Base-by-base conservation (phyloP, 2,329 filamentous ascomycete genomes). In the Ophiostoma sp. region DNA sequence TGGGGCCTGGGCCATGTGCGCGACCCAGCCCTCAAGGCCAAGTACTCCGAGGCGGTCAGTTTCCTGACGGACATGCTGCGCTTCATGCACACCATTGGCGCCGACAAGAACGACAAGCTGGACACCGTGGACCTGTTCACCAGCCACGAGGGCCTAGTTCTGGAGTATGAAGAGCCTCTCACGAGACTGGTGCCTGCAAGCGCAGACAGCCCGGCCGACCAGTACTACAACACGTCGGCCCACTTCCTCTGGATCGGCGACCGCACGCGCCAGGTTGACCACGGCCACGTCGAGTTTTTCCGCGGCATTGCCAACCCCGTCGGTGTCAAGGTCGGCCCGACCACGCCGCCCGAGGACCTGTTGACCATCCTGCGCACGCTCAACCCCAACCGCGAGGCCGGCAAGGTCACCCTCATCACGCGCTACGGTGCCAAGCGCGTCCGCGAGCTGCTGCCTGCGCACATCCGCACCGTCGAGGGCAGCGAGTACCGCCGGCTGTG, bases 241-340 rank as follows among this genome's bases (percentile, higher is more conserved):
- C 95, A 99, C 79, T 98, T 99, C 83, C 86, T 99, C 78, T 99
- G 95, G 95, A 96, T 99, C 76, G 95, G 95, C 69, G 95, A 99
- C 80, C 91, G 95, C 74, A 99, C 95, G 1, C 88, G 95, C 66
- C 94, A 98, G 80, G 87, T 97, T 65, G 91, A 95, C 77, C 92
- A 94, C 75, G 94, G 91, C 0, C 95, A 99, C 79, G 91, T 99
- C 73, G 95, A 99, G 81, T 99, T 96, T 84, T 96, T 98, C 86
- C 90, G 95, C 65, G 95, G 95, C 71, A 90, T 99, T 74, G 90
- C 92, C 76, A 99, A 99, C 81, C 95, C 95, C 0, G 92, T 99
- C 75, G 95, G 95, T 72, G 90, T 99, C 80, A 99, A 99, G 80
- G 91, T 99, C 71, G 95, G 95, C 0, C 95, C 95, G 10, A 90